Conservation (phyloP, 257 asterid genomes). For the Solanum piurae region DNA sequence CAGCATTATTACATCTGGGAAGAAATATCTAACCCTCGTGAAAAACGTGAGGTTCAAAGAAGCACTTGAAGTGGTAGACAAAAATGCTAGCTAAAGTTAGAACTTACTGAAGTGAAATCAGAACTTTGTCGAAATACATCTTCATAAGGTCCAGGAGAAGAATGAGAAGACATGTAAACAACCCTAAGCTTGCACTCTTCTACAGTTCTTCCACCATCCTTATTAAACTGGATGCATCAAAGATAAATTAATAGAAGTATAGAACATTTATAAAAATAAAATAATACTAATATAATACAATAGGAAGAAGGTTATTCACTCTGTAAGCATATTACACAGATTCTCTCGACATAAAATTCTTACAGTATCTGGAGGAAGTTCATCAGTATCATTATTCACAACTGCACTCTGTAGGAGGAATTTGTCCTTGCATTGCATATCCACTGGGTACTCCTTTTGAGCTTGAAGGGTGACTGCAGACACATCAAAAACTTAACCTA, state of each 20-base stretch:
- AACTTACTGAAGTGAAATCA: conserved; percentile 30
- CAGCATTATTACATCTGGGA: background rate
- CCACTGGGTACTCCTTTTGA: conserved; percentile 61
- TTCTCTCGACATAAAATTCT: conserved; percentile 4
- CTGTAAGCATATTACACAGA: background rate
- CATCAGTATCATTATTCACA: conserved; percentile 46
- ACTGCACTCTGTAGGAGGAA: conserved; percentile 60
- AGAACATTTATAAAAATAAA: background rate
- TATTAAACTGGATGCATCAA: conserved; percentile 41
- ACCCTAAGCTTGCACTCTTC: conserved; percentile 78
- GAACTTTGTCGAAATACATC: conserved; percentile 15
- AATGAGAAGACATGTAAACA: conserved; percentile 30
- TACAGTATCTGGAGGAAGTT: conserved; percentile 59
- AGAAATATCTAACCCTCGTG: background rate
- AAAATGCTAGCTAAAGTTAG: background rate
- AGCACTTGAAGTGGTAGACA: background rate
- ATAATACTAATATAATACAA: background rate
- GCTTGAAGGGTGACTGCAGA: conserved; percentile 75
- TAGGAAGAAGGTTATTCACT: background rate
- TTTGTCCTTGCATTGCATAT: conserved; percentile 77
- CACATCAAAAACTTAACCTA: background rate
- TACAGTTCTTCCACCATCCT: conserved; percentile 42
- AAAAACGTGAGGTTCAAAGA: background rate
- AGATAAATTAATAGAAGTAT: background rate
- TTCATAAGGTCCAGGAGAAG: conserved; percentile 18